phyloP scores from a whole-genome alignment of 306 rosid species.

The Vigna mungo region DNA sequence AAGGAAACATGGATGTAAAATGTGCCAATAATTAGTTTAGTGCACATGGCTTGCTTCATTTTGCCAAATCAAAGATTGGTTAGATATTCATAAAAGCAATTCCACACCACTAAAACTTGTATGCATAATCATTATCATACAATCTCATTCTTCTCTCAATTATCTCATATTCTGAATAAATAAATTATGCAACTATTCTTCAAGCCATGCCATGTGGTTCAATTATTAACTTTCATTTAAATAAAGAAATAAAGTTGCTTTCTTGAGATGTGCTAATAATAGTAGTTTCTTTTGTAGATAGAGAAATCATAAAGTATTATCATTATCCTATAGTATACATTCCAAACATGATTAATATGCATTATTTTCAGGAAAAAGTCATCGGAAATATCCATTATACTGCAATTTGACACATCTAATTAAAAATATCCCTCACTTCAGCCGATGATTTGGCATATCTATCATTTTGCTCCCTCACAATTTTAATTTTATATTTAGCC shows the following conservation, averaged over 20 bases:
- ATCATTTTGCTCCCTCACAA: no score
- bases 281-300: no score
- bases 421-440: no score
- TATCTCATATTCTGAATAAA: background rate
- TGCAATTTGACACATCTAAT: no score
- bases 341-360: no score
- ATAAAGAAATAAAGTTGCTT: background rate
- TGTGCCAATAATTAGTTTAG: slow-evolving; percentile 36
- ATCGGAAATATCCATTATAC: no score
- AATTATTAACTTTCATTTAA: slow-evolving; percentile 25
- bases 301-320: no score
- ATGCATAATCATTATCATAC: slow-evolving; percentile 20
- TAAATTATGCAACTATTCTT: background rate
- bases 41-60: slow-evolving; percentile 57
- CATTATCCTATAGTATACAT: no score
- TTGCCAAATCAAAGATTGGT: background rate
- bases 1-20: slow-evolving; percentile 10
- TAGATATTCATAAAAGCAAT: slow-evolving; percentile 1
- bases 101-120: slow-evolving; percentile 8
- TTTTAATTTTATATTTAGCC: no score
- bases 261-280: no score
- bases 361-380: no score
- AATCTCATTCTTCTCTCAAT: slow-evolving; percentile 10
- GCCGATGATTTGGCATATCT: no score
- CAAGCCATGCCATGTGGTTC: slow-evolving; percentile 12